Percentiles rank a stretch among this genome's conserved stretches.
These are phyloP conservation scores for Pichia cabralensis DNA, from an alignment of 805 yeast species.

Conservation along the genomic window DNA sequence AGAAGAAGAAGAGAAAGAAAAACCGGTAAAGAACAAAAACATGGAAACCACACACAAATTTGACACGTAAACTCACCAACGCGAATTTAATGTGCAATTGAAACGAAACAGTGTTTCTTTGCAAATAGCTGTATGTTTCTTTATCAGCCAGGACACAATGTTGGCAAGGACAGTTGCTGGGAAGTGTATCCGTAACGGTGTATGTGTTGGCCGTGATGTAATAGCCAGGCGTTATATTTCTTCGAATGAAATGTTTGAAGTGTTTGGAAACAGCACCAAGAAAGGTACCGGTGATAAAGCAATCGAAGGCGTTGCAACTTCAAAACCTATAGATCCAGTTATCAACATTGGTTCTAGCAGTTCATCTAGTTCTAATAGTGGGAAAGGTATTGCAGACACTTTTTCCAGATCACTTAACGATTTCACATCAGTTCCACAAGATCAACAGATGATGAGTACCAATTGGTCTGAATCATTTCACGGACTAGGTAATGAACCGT, in stretches of 20 bases:
- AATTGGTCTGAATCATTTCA: slow-evolving; percentile 86
- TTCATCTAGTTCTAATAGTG: not conserved
- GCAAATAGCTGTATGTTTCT: too few species aligned
- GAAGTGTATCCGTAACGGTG: too few species aligned
- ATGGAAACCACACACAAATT: too few species aligned
- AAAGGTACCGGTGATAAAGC: not conserved
- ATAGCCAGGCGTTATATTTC: slow-evolving; percentile 5
- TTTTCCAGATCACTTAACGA: slow-evolving; percentile 19
- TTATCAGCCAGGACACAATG: too few species aligned
- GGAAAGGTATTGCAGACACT: slow-evolving; percentile 11
- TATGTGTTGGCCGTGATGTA: too few species aligned
- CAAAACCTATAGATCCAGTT: slow-evolving; percentile 16
- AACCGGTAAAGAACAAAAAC: too few species aligned
- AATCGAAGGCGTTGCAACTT: not conserved
- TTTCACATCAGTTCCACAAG: slow-evolving; percentile 10
- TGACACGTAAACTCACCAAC: too few species aligned
- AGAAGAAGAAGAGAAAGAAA: not conserved
- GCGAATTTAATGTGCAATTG: too few species aligned
- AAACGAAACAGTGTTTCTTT: too few species aligned
- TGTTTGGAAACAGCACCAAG: slow-evolving; percentile 14
- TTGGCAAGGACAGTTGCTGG: too few species aligned
- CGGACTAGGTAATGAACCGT: slow-evolving; percentile 78
- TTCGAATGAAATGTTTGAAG: slow-evolving; percentile 20
- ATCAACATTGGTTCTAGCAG: slow-evolving; percentile 14
- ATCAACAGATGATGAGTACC: slow-evolving; percentile 15